Percentiles rank a stretch among this genome's conserved stretches.
Conservation (phyloP, 805 yeast genomes). For the Tetrapisispora pingtungensis region DNA sequence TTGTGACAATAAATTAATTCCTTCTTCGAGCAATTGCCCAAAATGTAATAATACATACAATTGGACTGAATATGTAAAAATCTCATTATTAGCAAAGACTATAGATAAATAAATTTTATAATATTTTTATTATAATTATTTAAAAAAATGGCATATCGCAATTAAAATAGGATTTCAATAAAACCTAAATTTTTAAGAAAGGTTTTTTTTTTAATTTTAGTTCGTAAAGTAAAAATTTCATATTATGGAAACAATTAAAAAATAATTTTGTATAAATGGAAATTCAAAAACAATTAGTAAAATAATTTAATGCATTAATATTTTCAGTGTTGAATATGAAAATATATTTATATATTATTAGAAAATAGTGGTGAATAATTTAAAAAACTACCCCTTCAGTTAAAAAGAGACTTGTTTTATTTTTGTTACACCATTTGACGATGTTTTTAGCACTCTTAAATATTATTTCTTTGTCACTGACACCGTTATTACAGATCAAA, state of each 20-base stretch:
- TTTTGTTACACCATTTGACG: slow-evolving; percentile 65
- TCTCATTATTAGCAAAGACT: background rate
- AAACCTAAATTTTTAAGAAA: too few species aligned
- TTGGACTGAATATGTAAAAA: background rate
- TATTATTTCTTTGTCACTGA: slow-evolving; percentile 42
- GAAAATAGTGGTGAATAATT: background rate
- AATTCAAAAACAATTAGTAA: too few species aligned
- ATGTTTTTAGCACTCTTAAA: slow-evolving; percentile 54
- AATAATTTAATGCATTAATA: too few species aligned
- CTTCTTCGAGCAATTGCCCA: slow-evolving; percentile 24
- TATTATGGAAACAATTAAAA: too few species aligned
- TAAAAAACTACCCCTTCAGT: slow-evolving; percentile 62
- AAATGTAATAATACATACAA: slow-evolving; percentile 10
- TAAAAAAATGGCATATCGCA: too few species aligned
- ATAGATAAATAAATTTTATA: background rate
- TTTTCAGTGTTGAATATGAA: too few species aligned
- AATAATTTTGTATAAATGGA: too few species aligned
- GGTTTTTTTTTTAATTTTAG: too few species aligned
- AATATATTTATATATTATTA: too few species aligned
- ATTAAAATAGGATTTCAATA: too few species aligned
- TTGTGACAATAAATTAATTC: slow-evolving; percentile 16
- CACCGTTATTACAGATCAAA: slow-evolving; percentile 44
- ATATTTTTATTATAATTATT: too few species aligned
- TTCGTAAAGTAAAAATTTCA: too few species aligned
- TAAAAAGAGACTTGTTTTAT: slow-evolving; percentile 62